Evolutionary conservation across 441 rosid genomes (phyloP), one percentile per base, ranked within the genome.

Genomic region (Cnidoscolus chayamansa): DNA sequence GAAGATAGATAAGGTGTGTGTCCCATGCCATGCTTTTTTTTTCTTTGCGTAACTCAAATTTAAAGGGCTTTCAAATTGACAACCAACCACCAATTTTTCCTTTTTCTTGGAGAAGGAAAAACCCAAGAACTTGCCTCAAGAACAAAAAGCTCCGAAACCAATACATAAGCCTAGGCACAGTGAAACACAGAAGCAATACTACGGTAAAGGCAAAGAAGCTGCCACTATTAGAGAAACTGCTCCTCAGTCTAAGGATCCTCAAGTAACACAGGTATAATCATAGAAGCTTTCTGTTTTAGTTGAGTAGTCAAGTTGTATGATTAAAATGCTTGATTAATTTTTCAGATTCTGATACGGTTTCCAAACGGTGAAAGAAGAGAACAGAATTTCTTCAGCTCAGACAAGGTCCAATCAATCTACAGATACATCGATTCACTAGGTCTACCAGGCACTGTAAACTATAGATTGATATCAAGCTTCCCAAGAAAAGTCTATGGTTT

Each of bases 351-450:
- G 81, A 79, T 88, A 35, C 74, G 88, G 72, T 89, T 89, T 76
- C 93, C 89, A 7, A 81, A 72, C 40, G 93, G 90, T 0, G 87
- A 84, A 76, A 87, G 84, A 78, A 84, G 86, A 72, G 90, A 85
- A 67, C 84, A 83, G 50, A 89, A 85, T 63, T 85, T 87, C 67
- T 76, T 55, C 32, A 59, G 76, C 73, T 53, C 84, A 32, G 89
- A 85, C 12, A 84, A 83, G 80, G 72, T 89, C 59, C 81, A 70
- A 5, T 67, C 88, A 71, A 50, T 86, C 50, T 85, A 77, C 78
- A 72, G 71, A 16, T 85, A 81, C 70, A 64, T 86, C 3, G 89
- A 88, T 78, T 85, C 88, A 19, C 71, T 88, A 66, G 81, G 85
- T 45, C 58, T 81, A 7, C 75, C 78, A 0, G 85, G 85, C 1